phyloP scores from a whole-genome alignment of 768 basidiomycete species.

The Royoungia palumana region DNA sequence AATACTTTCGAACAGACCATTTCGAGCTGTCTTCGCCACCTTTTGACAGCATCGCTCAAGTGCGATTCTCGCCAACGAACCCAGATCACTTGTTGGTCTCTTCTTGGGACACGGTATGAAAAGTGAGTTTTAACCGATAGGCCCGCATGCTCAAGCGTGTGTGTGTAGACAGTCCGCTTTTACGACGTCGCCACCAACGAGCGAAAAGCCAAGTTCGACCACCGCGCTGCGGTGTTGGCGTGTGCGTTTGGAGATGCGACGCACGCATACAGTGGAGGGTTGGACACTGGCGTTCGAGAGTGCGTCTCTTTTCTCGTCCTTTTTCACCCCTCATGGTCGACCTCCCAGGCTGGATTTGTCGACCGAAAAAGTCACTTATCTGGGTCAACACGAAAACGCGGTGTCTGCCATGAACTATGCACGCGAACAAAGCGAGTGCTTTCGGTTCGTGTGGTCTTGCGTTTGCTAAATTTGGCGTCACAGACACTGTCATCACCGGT shows the following conservation, averaged over 20 bases:
- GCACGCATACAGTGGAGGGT: conserved; percentile 80
- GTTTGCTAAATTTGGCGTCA: too few species aligned
- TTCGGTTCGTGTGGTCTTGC: too few species aligned
- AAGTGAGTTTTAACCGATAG: conserved; percentile 1
- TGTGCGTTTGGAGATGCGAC: conserved; percentile 66
- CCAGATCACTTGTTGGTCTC: conserved; percentile 79
- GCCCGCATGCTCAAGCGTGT: conserved; percentile 29
- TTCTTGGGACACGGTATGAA: conserved; percentile 80
- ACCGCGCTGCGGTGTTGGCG: conserved; percentile 85
- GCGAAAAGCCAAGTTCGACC: conserved; percentile 78
- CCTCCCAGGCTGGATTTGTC: conserved; percentile 67
- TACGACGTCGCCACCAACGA: conserved; percentile 56
- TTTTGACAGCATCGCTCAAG: conserved; percentile 78
- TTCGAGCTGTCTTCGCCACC: conserved; percentile 62
- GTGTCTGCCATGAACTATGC: conserved; percentile 77
- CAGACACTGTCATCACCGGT: conserved; percentile 76
- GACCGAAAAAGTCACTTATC: conserved; percentile 63
- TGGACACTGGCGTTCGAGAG: conserved; percentile 83
- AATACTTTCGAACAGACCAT: conserved; percentile 26
- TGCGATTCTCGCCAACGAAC: conserved; percentile 78
- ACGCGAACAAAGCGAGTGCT: conserved; percentile 54
- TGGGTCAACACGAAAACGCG: conserved; percentile 80
- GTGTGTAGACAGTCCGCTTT: conserved; percentile 54
- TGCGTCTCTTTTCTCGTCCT: conserved; percentile 26
- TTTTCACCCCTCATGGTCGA: neutral